These are phyloP conservation scores for Cryptococcus hybrid DNA, from an alignment of 1,284 basidiomycete genomes.

Conservation along the genomic window DNA sequence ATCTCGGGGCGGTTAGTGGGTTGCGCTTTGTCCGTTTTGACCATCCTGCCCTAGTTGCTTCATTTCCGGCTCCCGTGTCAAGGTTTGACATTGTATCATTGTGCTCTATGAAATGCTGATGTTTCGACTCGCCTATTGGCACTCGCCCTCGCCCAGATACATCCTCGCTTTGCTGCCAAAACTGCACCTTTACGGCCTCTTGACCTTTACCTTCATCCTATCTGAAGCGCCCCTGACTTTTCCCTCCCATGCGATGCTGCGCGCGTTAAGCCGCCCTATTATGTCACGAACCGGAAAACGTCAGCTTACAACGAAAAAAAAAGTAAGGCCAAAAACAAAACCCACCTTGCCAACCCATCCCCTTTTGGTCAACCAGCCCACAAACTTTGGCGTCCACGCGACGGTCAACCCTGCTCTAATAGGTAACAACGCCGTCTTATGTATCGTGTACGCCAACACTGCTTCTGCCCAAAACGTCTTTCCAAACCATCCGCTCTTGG, in stretches of 20 bases:
- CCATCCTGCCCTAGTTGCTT: no score
- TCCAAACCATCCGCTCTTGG: constrained; percentile 18
- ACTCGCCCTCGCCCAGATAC: no score
- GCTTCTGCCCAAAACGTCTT: constrained; percentile 76
- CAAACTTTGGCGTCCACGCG: constrained; percentile 78
- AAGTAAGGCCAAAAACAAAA: constrained; percentile 8
- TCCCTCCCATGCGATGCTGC: constrained; percentile 33
- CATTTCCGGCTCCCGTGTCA: no score
- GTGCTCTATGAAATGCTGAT: no score
- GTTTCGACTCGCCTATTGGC: no score
- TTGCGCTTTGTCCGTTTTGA: no score
- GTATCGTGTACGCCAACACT: constrained; percentile 88
- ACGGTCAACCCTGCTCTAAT: constrained; percentile 86
- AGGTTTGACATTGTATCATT: no score
- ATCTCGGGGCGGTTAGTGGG: no score
- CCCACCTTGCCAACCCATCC: constrained; percentile 62
- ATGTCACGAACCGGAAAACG: not conserved
- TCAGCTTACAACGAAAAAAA: not conserved
- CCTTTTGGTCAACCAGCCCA: constrained; percentile 67
- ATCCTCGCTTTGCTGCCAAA: no score
- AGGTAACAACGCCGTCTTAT: constrained; percentile 93
- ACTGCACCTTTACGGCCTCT: not conserved
- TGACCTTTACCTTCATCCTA: constrained; percentile 28
- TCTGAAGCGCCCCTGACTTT: constrained; percentile 27
- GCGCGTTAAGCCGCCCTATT: constrained; percentile 36